These are phyloP conservation scores for Trypanosoma vivax DNA, from an alignment of 208 protist genomes.

Conservation along the genomic window DNA sequence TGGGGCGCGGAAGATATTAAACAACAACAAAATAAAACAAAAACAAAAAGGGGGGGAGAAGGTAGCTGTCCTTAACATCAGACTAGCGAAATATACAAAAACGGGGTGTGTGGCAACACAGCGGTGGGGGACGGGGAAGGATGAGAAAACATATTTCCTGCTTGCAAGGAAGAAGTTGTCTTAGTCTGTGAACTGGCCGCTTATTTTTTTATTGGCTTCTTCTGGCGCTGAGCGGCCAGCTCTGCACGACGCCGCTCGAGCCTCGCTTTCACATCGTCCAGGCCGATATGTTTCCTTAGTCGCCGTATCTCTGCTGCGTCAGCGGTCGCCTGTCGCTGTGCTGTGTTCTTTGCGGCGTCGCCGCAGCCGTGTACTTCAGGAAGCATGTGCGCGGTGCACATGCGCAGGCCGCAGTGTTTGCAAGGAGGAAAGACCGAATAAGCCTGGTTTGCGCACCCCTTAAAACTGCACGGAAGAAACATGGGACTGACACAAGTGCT, in stretches of 20 bases:
- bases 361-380: conserved; percentile 83
- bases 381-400: conserved; percentile 73
- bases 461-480: conserved; percentile 11
- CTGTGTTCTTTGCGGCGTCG: conserved; percentile 51
- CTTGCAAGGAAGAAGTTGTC: neutral
- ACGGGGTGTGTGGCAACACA: neutral
- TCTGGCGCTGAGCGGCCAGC: conserved; percentile 47
- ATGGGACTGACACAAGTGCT: neutral
- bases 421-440: conserved; percentile 53
- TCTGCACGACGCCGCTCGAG: conserved; percentile 49
- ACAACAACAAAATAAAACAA: too few species aligned
- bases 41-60: too few species aligned
- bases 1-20: too few species aligned
- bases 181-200: neutral
- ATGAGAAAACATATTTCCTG: neutral
- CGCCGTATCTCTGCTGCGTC: conserved; percentile 45
- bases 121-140: neutral
- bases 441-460: conserved; percentile 18
- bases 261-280: conserved; percentile 57
- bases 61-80: too few species aligned
- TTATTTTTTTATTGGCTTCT: conserved; percentile 27
- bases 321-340: conserved; percentile 46
- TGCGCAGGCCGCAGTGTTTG: conserved; percentile 54
- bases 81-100: neutral
- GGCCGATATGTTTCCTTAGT: conserved; percentile 60